Evolutionary conservation across 1,284 basidiomycete genomes (phyloP).

Genomic region (Pseudomicrostroma phylloplanum): DNA sequence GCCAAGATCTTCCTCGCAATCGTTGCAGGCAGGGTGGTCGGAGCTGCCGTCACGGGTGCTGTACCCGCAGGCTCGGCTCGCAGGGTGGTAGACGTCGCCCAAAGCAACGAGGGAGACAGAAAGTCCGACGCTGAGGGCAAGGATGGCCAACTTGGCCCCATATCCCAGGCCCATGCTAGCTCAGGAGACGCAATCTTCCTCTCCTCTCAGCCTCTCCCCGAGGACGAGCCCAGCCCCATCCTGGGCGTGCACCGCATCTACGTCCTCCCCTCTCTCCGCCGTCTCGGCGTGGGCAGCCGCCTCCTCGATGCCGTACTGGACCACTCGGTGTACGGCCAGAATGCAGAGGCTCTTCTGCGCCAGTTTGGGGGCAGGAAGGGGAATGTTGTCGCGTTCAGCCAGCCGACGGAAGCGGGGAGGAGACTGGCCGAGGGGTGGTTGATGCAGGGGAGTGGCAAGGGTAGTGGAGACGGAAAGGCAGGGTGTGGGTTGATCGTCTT

Average conservation of each 20-base stretch:
- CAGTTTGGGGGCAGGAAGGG: slow-evolving; percentile 24
- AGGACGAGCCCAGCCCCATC: slow-evolving; percentile 22
- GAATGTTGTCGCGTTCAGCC: slow-evolving; percentile 34
- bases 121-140: slow-evolving; percentile 17
- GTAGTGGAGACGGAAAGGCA: too few relatives aligned
- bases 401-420: slow-evolving; percentile 39
- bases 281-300: slow-evolving; percentile 26
- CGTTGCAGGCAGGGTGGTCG: slow-evolving; percentile 25
- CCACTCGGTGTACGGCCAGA: slow-evolving; percentile 35
- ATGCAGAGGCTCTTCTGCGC: slow-evolving; percentile 10
- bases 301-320: slow-evolving; percentile 34
- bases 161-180: neutral
- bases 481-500: too few relatives aligned
- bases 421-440: slow-evolving; percentile 37
- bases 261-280: slow-evolving; percentile 27
- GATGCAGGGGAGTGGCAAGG: neutral
- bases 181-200: slow-evolving; percentile 2
- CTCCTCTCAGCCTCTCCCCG: slow-evolving; percentile 17
- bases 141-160: slow-evolving; percentile 21
- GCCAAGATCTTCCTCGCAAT: slow-evolving; percentile 32
- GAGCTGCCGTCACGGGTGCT: slow-evolving; percentile 26
- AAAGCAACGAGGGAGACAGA: slow-evolving; percentile 8
- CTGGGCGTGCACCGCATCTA: slow-evolving; percentile 38
- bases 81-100: slow-evolving; percentile 19
- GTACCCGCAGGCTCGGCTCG: slow-evolving; percentile 23